Evolutionary conservation across 1,284 basidiomycete genomes (phyloP).

Genomic region (Agroathelia rolfsii): DNA sequence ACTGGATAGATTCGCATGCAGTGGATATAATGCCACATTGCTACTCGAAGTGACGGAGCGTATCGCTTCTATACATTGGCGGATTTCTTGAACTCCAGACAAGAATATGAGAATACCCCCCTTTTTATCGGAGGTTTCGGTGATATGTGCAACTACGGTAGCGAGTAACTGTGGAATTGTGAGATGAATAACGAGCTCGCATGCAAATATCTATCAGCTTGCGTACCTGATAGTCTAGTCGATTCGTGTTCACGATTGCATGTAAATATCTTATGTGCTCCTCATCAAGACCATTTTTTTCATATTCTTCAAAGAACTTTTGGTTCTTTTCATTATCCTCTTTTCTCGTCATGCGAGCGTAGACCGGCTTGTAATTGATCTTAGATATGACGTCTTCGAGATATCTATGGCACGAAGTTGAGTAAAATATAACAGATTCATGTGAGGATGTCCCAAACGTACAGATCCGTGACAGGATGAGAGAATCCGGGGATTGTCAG

Average conservation of each 20-base stretch:
- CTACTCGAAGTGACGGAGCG: conserved; percentile 26
- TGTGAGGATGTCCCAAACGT: conserved; percentile 16
- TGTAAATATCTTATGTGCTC: conserved; percentile 48
- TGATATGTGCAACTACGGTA: conserved; percentile 55
- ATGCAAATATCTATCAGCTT: no score
- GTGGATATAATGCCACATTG: conserved; percentile 60
- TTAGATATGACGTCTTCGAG: conserved; percentile 68
- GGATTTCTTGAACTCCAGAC: conserved; percentile 83
- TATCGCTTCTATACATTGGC: conserved; percentile 69
- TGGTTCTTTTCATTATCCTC: conserved; percentile 41
- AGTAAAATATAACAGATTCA: conserved; percentile 1
- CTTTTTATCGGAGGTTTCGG: conserved; percentile 37
- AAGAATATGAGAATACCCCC: conserved; percentile 83
- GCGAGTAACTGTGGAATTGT: conserved; percentile 78
- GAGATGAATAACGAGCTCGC: conserved; percentile 1
- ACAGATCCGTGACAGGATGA: conserved; percentile 73
- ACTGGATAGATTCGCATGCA: conserved; percentile 84
- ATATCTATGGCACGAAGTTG: conserved; percentile 43
- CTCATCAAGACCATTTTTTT: conserved; percentile 44
- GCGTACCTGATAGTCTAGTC: conserved; percentile 68
- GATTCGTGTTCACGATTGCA: conserved; percentile 49
- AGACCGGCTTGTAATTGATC: conserved; percentile 37
- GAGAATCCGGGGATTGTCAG: conserved; percentile 81
- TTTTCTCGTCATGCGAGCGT: conserved; percentile 27
- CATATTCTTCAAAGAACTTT: conserved; percentile 37